Percentiles rank a stretch among this genome's conserved stretches.
Conservation (phyloP, 805 yeast genomes). For the Hanseniaspora thailandica region DNA sequence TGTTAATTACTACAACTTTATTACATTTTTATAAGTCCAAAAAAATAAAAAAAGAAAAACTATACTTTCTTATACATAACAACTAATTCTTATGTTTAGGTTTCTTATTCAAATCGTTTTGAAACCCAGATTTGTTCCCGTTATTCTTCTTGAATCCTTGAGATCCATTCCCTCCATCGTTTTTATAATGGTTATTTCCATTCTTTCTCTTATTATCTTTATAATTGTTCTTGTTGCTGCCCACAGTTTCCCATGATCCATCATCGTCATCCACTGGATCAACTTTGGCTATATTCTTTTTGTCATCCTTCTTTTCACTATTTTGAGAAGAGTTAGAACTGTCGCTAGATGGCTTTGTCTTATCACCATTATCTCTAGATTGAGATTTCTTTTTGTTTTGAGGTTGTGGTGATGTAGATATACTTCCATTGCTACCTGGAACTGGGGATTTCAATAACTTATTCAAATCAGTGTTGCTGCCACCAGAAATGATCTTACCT, state of each 20-base stretch:
- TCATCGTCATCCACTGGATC: slow-evolving; percentile 1
- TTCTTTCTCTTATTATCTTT: slow-evolving; percentile 18
- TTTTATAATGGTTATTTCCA: slow-evolving; percentile 7
- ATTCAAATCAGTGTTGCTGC: not conserved
- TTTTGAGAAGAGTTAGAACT: not conserved
- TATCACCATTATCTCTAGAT: not conserved
- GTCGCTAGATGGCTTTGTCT: not conserved
- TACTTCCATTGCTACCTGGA: not conserved
- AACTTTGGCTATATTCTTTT: not conserved
- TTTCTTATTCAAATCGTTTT: not conserved
- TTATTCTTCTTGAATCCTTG: slow-evolving; percentile 27
- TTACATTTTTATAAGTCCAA: too few relatives aligned
- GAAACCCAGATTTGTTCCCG: not conserved
- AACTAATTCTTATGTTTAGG: not conserved
- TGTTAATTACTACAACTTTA: too few relatives aligned
- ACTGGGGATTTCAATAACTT: not conserved
- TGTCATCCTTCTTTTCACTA: not conserved
- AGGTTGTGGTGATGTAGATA: not conserved
- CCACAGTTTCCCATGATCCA: slow-evolving; percentile 10
- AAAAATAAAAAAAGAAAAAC: not conserved
- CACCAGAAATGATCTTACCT: not conserved
- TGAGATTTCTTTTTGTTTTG: not conserved
- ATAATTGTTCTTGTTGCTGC: slow-evolving; percentile 18
- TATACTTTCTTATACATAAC: not conserved
- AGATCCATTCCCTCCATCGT: slow-evolving; percentile 16